Evolutionary conservation across 768 basidiomycete genomes (phyloP), one percentile per base, ranked within the genome.

Genomic region (Suillus plorans): DNA sequence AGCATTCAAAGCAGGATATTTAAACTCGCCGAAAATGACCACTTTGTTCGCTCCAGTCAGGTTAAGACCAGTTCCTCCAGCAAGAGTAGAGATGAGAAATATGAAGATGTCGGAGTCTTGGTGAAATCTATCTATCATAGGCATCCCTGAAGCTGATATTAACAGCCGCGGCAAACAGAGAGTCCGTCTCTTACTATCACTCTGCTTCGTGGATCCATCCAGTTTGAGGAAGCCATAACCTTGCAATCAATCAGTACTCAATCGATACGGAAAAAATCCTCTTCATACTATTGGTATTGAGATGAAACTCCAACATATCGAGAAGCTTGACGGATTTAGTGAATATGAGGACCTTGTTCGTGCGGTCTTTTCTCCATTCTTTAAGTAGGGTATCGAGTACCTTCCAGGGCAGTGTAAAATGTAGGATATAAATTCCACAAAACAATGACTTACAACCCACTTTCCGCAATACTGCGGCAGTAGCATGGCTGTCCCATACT

Each of bases 11-110:
- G 49, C 64, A 57, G 14, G 41, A 61, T 67, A 44, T 45, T 57
- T 4, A 45, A 55, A 64, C 85, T 69, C 66, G 89, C 90, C 91
- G 73, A 97, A 94, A 49, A 95, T 91, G 34, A 95, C 91, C 25
- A 97, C 97, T 77, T 92, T 95, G 73, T 99, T 98, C 4, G 97
- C 95, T 4, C 90, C 90, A 18, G 93, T 94, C 56, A 97, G 77
- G 72, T 96, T 97, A 53, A 97, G 78, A 2, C 95, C 95, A 6
- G 92, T 94, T 2, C 95, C 96, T 1, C 96, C 96, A 3, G 95
- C 94, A 61, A 94, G 80, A 0, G 94, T 97, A 6, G 94, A 95
- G 63, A 97, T 95, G 61, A 97, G 79, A 73, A 97, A 94, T 49
- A 95, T 77, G 72, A 88, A 95, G 50, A 92, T 76, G 25, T 88